Conservation (phyloP, 2,329 filamentous ascomycete genomes). For the Akanthomyces lecanii region DNA sequence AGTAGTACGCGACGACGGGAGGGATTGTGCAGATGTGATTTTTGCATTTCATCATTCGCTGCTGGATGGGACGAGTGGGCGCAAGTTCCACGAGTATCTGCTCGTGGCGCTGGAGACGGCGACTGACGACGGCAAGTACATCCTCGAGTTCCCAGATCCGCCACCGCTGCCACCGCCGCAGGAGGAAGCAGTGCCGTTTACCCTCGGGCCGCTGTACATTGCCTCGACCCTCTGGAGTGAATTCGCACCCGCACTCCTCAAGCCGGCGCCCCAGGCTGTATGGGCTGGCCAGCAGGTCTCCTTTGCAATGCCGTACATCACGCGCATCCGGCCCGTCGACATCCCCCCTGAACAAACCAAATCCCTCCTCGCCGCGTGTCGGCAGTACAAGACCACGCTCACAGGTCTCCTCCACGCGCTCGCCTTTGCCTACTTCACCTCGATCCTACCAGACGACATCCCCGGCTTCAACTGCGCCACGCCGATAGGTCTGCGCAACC, state of each 20-base stretch:
- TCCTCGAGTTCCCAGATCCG: slow-evolving; percentile 29
- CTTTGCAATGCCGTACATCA: slow-evolving; percentile 32
- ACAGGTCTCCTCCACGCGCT: slow-evolving; percentile 48
- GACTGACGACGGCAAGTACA: background rate
- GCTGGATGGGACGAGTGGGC: slow-evolving; percentile 47
- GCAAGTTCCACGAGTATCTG: slow-evolving; percentile 46
- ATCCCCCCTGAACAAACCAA: slow-evolving; percentile 28
- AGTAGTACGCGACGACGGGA: slow-evolving; percentile 28
- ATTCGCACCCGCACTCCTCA: slow-evolving; percentile 38
- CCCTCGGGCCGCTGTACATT: slow-evolving; percentile 38
- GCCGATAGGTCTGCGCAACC: slow-evolving; percentile 43
- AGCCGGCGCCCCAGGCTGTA: slow-evolving; percentile 20
- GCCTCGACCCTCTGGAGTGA: slow-evolving; percentile 36
- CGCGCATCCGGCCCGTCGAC: slow-evolving; percentile 35
- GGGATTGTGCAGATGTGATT: slow-evolving; percentile 35
- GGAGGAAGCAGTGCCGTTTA: slow-evolving; percentile 39
- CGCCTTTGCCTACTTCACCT: slow-evolving; percentile 37
- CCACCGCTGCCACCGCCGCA: slow-evolving; percentile 35
- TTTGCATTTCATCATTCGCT: slow-evolving; percentile 52
- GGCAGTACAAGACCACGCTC: slow-evolving; percentile 40
- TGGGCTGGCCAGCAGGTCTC: slow-evolving; percentile 39
- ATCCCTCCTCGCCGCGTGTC: slow-evolving; percentile 36
- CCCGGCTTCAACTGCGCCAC: slow-evolving; percentile 36
- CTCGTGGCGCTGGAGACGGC: slow-evolving; percentile 39
- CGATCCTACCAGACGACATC: slow-evolving; percentile 32